Conservation (phyloP, 2,329 filamentous ascomycete genomes). For the Fulvia fulva region DNA sequence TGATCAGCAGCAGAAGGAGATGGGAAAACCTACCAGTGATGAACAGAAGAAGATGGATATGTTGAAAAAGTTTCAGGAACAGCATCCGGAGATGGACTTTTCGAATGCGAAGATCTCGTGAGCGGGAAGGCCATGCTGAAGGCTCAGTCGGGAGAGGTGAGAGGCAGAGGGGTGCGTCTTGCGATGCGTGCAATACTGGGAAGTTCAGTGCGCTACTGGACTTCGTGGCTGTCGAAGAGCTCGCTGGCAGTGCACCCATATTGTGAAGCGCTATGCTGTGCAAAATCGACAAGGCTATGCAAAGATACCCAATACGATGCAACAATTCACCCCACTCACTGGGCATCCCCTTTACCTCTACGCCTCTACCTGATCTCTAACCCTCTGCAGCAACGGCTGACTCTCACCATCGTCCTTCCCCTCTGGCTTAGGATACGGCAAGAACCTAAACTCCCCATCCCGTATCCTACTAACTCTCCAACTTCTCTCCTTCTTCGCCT, state of each 20-base stretch:
- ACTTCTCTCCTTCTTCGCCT: slow-evolving; percentile 47
- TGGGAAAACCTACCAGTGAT: slow-evolving; percentile 81
- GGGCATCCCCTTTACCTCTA: no score
- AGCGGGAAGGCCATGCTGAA: background rate
- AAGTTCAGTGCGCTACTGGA: no score
- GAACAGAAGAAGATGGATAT: slow-evolving; percentile 95
- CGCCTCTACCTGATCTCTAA: slow-evolving; percentile 39
- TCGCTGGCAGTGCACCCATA: no score
- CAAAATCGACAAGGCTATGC: no score
- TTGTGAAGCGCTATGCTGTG: no score
- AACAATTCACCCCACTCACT: no score
- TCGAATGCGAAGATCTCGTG: slow-evolving; percentile 57
- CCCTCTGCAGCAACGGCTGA: slow-evolving; percentile 43
- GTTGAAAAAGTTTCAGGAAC: slow-evolving; percentile 82
- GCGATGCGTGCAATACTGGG: background rate
- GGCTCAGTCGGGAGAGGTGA: background rate
- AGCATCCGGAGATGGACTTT: slow-evolving; percentile 71
- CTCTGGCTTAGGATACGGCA: slow-evolving; percentile 41
- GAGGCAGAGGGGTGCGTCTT: background rate
- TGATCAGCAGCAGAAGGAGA: slow-evolving; percentile 95
- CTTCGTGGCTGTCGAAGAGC: background rate
- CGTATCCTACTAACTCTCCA: slow-evolving; percentile 54
- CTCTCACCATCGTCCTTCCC: slow-evolving; percentile 40
- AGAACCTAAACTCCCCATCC: slow-evolving; percentile 48
- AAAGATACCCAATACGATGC: no score